Base-by-base conservation (phyloP, 2,329 filamentous ascomycete genomes). In the Hirsutella thompsonii region DNA sequence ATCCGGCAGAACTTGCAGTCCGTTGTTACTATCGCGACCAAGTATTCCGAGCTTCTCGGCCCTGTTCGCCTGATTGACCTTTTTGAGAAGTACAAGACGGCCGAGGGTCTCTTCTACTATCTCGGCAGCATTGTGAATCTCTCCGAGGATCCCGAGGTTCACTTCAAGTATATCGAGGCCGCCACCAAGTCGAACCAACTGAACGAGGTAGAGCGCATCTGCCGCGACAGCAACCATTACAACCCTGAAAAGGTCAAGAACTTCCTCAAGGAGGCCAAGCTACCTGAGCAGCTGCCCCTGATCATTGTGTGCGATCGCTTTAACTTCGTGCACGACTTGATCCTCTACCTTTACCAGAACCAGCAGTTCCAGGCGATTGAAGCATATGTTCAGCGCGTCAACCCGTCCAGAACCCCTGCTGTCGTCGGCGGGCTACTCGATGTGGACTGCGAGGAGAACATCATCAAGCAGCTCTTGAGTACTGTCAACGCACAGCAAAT, bases 261-360 rank as follows among this genome's bases (percentile, higher is more conserved):
- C 69, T 98, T 96, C 76, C 70, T 98, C 46, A 98, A 98, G 69
- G 93, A 98, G 61, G 90, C 92, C 41, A 83, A 81, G 50, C 71
- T 98, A 36, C 80, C 82, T 2, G 92, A 98, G 62, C 90, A 95
- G 66, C 74, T 98, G 35, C 92, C 92, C 35, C 70, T 98, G 41
- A 98, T 98, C 65, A 95, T 96, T 52, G 88, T 98, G 44, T 98
- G 93, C 66, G 92, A 98, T 59, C 86, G 90, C n/a, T 95, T 93
- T 75, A 94, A 96, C 69, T 94, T 98, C 56, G 87, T 96, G 34
- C 92, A 98, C 57, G 92, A 98, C 56, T 66, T 98, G 56, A 87
- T 98, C 36, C 75, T 98, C 19, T 95, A 92, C 65, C 77, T 98
- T 8, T 98, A 98, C 70, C 92, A 96, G 72, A 94, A 94, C 66